Base-by-base conservation (phyloP, 805 yeast genomes). In the Ogataea chonburiensis region DNA sequence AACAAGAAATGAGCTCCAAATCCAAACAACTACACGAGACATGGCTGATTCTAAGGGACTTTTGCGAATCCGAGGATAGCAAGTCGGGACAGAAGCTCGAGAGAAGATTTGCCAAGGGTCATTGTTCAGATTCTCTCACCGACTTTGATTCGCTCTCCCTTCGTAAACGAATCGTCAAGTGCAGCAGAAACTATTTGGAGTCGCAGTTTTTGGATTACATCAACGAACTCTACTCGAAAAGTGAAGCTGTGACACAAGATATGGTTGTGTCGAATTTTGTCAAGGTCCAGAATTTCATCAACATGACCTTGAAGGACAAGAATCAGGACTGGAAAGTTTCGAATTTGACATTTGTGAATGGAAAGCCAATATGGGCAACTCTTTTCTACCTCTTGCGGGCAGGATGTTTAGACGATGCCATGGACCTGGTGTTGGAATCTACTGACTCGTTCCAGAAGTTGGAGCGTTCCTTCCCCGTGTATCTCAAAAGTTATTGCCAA, bases 281-380 rank as follows among this genome's bases (percentile, higher is more conserved):
- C 57, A 89, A 85, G 53, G 75, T 89, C 20, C 73, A 74, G 42
- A 77, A 82, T 34, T 73, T 85, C 53, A 59, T 76, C 52, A 70
- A 77, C 41, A 38, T 64, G 59, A 50, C 75, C 61, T 55, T 62
- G 59, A 42, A 58, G 31, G 49, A 77, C 75, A 54, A 49, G 22
- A 40, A 40, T 33, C 49, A 53, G 14, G 61, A 66, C 20, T 71
- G 83, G 80, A 70, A 68, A 37, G 49, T 71, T 23, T 66, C 68
- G n/a, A 73, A 74, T 42, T 50, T 84, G 31, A 71, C 81, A 25
- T 64, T 81, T 37, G 79, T 87, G 16, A 89, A 91, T 60, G 88
- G 88, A 12, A 67, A 75, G 1, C 98, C 98, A 7, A 75, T 93
- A n/a, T 91, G 98, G 98, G 96, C 96, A 0, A 64, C 87, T 24